A percentile compares a stretch with the other conserved stretches of the same genome.
Evolutionary conservation across 176 grass and related monocot genomes (phyloP).

Genomic region (Microstegium vimineum): DNA sequence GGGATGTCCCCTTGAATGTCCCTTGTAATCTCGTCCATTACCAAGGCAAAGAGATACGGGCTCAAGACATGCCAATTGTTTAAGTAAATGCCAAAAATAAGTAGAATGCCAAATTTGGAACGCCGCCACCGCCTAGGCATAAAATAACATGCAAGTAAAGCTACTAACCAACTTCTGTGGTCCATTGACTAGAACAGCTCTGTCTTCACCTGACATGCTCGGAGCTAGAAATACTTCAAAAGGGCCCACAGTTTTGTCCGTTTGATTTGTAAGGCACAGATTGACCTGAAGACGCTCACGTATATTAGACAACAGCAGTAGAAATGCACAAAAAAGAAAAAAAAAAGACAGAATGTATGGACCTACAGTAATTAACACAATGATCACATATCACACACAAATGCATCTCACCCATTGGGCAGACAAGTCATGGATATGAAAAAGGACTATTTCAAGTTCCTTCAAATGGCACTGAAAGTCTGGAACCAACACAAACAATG

Average conservation of each 20-base stretch:
- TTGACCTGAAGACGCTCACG: slow-evolving; percentile 60
- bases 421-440: slow-evolving; percentile 17
- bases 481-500: slow-evolving; percentile 1
- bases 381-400: not conserved
- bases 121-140: not conserved
- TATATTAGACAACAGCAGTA: slow-evolving; percentile 22
- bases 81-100: not conserved
- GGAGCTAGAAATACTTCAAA: slow-evolving; percentile 88
- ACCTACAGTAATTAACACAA: not conserved
- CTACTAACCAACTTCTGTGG: slow-evolving; percentile 88
- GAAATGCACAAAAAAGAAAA: not conserved
- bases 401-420: not conserved
- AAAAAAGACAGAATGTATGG: not conserved
- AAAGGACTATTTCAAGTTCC: not conserved
- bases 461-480: slow-evolving; percentile 2
- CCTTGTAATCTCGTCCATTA: too few relatives aligned
- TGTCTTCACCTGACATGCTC: slow-evolving; percentile 55
- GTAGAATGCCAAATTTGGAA: not conserved
- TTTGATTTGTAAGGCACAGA: slow-evolving; percentile 74
- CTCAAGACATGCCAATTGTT: too few relatives aligned
- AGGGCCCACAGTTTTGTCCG: slow-evolving; percentile 88
- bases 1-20: too few relatives aligned
- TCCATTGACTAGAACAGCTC: slow-evolving; percentile 81
- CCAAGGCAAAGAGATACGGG: too few relatives aligned
- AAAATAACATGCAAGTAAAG: slow-evolving; percentile 15